Percentiles rank a stretch among this genome's conserved stretches.
These are phyloP conservation scores for Phylloporus arenicola DNA, from an alignment of 768 basidiomycete species.

Conservation along the genomic window DNA sequence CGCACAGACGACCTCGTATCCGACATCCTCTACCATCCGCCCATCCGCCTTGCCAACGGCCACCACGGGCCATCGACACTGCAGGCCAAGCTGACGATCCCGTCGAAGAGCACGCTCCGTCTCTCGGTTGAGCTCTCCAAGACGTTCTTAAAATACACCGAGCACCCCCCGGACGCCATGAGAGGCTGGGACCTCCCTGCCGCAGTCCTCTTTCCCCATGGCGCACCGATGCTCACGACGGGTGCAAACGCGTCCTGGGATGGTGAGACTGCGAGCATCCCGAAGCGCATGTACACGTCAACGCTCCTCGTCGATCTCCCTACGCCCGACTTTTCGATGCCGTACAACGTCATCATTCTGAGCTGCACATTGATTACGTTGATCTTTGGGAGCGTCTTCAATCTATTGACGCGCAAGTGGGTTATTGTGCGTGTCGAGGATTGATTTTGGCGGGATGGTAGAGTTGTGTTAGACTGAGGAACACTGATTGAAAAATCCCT, in stretches of 20 bases:
- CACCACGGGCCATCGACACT: constrained; percentile 54
- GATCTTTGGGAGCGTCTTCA: constrained; percentile 91
- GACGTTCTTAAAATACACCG: constrained; percentile 86
- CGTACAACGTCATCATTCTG: constrained; percentile 99
- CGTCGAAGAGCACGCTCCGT: constrained; percentile 56
- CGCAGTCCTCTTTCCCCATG: constrained; percentile 58
- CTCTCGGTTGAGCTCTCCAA: constrained; percentile 74
- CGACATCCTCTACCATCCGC: constrained; percentile 54
- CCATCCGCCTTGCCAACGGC: constrained; percentile 19
- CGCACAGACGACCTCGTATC: constrained; percentile 56
- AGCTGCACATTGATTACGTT: constrained; percentile 87
- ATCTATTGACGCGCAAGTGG: constrained; percentile 77
- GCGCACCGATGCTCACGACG: neutral
- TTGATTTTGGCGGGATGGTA: neutral
- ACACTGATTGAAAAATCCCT: too few relatives aligned
- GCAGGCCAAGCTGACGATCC: constrained; percentile 65
- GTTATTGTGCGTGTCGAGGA: constrained; percentile 42
- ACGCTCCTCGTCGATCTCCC: constrained; percentile 87
- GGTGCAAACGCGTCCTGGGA: constrained; percentile 1
- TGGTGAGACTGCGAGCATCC: constrained; percentile 5
- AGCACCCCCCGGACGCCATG: constrained; percentile 93
- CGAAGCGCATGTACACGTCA: constrained; percentile 63
- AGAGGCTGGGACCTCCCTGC: constrained; percentile 92
- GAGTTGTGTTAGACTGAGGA: too few relatives aligned
- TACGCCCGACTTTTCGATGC: constrained; percentile 99